Conservation (phyloP, 495 filamentous ascomycete species). For the Neurospora sp. region DNA sequence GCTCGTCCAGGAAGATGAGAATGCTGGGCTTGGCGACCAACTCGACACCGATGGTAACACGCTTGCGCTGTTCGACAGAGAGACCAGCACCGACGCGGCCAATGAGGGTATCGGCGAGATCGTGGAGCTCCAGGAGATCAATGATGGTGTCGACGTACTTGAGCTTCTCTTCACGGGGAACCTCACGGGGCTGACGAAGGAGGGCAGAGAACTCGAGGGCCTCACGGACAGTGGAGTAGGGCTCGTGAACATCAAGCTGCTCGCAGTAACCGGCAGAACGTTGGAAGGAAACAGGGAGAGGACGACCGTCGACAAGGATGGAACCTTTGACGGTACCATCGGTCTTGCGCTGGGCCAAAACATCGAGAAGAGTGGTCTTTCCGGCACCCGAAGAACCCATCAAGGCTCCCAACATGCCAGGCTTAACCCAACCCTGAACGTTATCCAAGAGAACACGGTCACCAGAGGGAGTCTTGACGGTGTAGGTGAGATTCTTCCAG, state of each 20-base stretch:
- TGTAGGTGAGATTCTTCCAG: constrained; percentile 52
- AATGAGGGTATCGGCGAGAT: constrained; percentile 72
- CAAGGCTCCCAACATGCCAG: constrained; percentile 66
- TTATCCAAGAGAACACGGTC: constrained; percentile 52
- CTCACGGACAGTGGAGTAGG: constrained; percentile 71
- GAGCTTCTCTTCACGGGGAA: constrained; percentile 58
- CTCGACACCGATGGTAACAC: constrained; percentile 87
- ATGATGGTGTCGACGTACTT: constrained; percentile 85
- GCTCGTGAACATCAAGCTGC: constrained; percentile 75
- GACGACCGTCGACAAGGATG: constrained; percentile 68
- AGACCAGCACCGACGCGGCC: constrained; percentile 58
- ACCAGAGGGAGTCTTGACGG: constrained; percentile 53
- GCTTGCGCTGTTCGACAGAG: constrained; percentile 42
- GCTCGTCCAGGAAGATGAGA: constrained; percentile 69
- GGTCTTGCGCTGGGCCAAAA: constrained; percentile 65
- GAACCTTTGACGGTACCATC: constrained; percentile 59
- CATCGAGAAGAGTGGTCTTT: constrained; percentile 56
- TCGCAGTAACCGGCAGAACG: constrained; percentile 78
- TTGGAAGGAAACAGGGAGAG: constrained; percentile 64
- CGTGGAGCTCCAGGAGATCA: constrained; percentile 67
- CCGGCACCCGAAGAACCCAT: constrained; percentile 81
- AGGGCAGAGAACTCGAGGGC: constrained; percentile 70
- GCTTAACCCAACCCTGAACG: constrained; percentile 69
- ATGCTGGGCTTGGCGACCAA: constrained; percentile 77
- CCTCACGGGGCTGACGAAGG: constrained; percentile 61